Conservation (phyloP, 2,329 filamentous ascomycete species). For the Laburnicola sp. region DNA sequence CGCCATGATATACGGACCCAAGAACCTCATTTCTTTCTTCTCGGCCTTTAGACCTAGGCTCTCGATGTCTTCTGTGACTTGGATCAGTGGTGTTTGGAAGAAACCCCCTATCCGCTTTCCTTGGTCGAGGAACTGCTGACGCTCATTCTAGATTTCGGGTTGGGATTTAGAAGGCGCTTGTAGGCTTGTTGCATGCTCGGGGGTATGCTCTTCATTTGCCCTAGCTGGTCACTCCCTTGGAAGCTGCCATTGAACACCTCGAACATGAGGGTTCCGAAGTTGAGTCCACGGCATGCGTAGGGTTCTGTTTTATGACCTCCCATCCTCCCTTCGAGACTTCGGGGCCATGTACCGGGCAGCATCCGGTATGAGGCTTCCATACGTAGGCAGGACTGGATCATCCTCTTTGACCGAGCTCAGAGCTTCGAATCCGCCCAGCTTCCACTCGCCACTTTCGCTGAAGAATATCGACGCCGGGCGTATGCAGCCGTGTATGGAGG, state of each 20-base stretch:
- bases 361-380: conserved; percentile 85
- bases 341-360: conserved; percentile 82
- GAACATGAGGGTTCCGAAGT: conserved; percentile 79
- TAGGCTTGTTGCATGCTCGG: conserved; percentile 89
- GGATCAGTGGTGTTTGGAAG: conserved; percentile 90
- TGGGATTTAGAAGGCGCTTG: conserved; percentile 83
- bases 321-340: conserved; percentile 83
- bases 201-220: conserved; percentile 83
- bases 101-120: conserved; percentile 80
- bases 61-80: conserved; percentile 88
- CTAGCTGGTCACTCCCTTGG: conserved; percentile 73
- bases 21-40: conserved; percentile 84
- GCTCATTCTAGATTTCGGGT: conserved; percentile 84
- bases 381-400: conserved; percentile 88
- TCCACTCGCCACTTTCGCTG: conserved; percentile 97
- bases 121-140: conserved; percentile 88
- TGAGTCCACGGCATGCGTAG: conserved; percentile 81
- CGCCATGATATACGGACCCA: conserved; percentile 50
- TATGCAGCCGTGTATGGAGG: conserved; percentile 86
- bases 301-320: conserved; percentile 84
- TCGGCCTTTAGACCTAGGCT: conserved; percentile 87
- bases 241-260: conserved; percentile 92
- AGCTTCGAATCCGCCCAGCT: conserved; percentile 89
- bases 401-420: conserved; percentile 95
- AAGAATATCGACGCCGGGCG: conserved; percentile 87